Percentiles rank a stretch among this genome's conserved stretches.
These are phyloP conservation scores for Pseudogymnoascus sp. DNA, from an alignment of 2,329 filamentous ascomycete species.

Conservation along the genomic window DNA sequence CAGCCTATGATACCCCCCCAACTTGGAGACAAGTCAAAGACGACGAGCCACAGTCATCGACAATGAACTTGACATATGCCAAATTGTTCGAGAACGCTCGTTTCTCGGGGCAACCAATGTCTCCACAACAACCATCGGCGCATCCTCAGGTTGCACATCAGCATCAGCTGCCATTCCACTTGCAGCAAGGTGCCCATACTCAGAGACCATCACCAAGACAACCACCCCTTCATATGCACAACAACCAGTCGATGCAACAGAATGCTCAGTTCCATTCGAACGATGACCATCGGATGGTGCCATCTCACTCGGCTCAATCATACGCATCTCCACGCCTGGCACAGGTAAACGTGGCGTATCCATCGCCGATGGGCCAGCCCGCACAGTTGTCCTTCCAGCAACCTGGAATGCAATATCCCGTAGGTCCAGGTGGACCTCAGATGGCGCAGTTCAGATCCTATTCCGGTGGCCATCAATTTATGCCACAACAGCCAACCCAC, in stretches of 20 bases:
- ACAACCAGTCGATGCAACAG: slow-evolving; percentile 60
- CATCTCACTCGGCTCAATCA: slow-evolving; percentile 73
- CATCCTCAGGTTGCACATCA: slow-evolving; percentile 72
- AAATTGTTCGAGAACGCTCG: slow-evolving; percentile 71
- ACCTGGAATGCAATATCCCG: slow-evolving; percentile 64
- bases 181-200: slow-evolving; percentile 66
- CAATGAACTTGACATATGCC: slow-evolving; percentile 62
- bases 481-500: slow-evolving; percentile 60
- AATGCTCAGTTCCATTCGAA: slow-evolving; percentile 61
- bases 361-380: slow-evolving; percentile 60
- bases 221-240: slow-evolving; percentile 70
- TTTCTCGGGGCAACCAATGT: slow-evolving; percentile 49
- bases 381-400: slow-evolving; percentile 66
- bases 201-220: slow-evolving; percentile 69
- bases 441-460: slow-evolving; percentile 66
- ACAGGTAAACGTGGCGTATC: slow-evolving; percentile 68
- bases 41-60: slow-evolving; percentile 64
- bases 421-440: slow-evolving; percentile 62
- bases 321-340: slow-evolving; percentile 78
- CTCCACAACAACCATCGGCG: slow-evolving; percentile 63
- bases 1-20: slow-evolving; percentile 75
- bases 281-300: slow-evolving; percentile 86
- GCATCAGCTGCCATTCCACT: slow-evolving; percentile 75
- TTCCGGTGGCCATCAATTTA: slow-evolving; percentile 66
- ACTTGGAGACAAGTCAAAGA: slow-evolving; percentile 72